These are phyloP conservation scores for Apiotrichum laibachii DNA, from an alignment of 1,284 basidiomycete species.

Conservation along the genomic window DNA sequence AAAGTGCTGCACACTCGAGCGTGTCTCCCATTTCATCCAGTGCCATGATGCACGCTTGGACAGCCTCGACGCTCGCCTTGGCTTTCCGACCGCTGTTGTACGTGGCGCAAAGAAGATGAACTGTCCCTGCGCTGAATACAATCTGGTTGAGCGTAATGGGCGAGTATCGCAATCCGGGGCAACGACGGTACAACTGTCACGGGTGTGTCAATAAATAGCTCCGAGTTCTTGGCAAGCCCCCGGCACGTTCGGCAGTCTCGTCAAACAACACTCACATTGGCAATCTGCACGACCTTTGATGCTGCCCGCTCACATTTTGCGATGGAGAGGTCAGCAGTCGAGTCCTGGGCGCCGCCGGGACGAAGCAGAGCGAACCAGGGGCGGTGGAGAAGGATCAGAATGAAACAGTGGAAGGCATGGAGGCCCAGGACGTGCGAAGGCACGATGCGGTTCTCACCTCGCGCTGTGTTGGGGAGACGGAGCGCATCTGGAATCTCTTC, in stretches of 20 bases:
- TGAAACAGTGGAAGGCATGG: slow-evolving; percentile 26
- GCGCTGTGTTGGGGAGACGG: slow-evolving; percentile 6
- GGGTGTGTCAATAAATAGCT: neutral
- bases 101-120: slow-evolving; percentile 33
- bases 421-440: slow-evolving; percentile 30
- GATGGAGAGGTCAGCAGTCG: slow-evolving; percentile 7
- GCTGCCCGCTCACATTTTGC: slow-evolving; percentile 20
- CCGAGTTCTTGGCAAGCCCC: neutral
- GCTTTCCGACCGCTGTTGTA: slow-evolving; percentile 15
- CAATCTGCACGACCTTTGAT: slow-evolving; percentile 24
- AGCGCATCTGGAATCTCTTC: slow-evolving; percentile 22
- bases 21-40: slow-evolving; percentile 24
- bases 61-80: slow-evolving; percentile 17
- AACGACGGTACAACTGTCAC: slow-evolving; percentile 23
- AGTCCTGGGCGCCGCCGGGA: neutral
- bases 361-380: slow-evolving; percentile 21
- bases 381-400: slow-evolving; percentile 30
- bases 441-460: slow-evolving; percentile 6
- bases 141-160: slow-evolving; percentile 35
- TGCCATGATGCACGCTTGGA: slow-evolving; percentile 22
- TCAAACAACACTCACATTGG: slow-evolving; percentile 4
- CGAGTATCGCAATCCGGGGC: slow-evolving; percentile 35
- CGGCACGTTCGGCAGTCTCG: neutral
- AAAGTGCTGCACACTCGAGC: slow-evolving; percentile 15
- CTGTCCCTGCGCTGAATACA: slow-evolving; percentile 34